Conservation (phyloP, 1,139 yeast species). For the Pichia sp. region DNA sequence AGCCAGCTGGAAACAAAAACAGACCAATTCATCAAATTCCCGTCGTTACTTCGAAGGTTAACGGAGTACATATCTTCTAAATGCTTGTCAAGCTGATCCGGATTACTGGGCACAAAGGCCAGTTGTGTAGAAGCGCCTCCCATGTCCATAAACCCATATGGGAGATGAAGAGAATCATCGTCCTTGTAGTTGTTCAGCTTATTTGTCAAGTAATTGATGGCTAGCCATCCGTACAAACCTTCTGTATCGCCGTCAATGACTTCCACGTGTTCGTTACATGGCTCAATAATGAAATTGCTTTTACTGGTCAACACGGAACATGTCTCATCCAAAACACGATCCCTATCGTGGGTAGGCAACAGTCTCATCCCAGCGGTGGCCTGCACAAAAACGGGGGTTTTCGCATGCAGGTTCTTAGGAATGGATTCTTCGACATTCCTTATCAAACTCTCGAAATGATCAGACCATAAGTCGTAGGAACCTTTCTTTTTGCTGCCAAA, state of each 20-base stretch:
- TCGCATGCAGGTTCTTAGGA: slow-evolving; percentile 42
- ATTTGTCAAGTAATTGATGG: slow-evolving; percentile 48
- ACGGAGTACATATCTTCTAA: slow-evolving; percentile 55
- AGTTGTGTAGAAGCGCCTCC: slow-evolving; percentile 85
- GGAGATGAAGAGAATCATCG: not conserved
- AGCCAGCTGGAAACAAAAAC: slow-evolving; percentile 78
- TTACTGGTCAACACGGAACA: slow-evolving; percentile 42
- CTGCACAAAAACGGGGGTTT: slow-evolving; percentile 64
- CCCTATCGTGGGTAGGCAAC: slow-evolving; percentile 37
- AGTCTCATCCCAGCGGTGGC: slow-evolving; percentile 84
- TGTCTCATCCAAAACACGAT: slow-evolving; percentile 39
- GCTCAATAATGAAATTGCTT: slow-evolving; percentile 39
- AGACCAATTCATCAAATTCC: slow-evolving; percentile 56
- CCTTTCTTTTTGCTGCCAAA: slow-evolving; percentile 31
- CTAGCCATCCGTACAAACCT: slow-evolving; percentile 77
- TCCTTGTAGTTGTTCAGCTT: slow-evolving; percentile 7
- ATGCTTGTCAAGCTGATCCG: slow-evolving; percentile 45
- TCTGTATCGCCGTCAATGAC: slow-evolving; percentile 77
- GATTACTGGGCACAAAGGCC: slow-evolving; percentile 62
- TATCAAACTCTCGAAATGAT: slow-evolving; percentile 49
- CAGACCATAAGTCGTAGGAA: slow-evolving; percentile 45
- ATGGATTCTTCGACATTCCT: slow-evolving; percentile 51
- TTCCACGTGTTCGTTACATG: slow-evolving; percentile 55
- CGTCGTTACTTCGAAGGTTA: slow-evolving; percentile 49
- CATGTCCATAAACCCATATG: slow-evolving; percentile 80